Evolutionary conservation across 2,329 filamentous ascomycete species (phyloP).

Genomic region (Volutella citrinella): DNA sequence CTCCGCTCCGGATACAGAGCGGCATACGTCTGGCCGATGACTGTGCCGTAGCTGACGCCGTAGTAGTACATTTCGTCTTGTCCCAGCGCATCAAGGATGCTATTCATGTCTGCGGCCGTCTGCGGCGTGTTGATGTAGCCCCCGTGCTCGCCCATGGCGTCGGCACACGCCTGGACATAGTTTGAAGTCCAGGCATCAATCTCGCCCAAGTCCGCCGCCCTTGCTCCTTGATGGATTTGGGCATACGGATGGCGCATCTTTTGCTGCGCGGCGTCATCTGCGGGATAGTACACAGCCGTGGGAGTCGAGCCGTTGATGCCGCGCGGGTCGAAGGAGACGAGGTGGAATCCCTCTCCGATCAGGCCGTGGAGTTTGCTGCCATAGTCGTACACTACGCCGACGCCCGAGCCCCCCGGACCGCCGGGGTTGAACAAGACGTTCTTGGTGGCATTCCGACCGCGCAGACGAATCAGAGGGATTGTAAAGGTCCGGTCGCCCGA

Average conservation of each 20-base stretch:
- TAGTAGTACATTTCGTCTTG: slow-evolving; percentile 34
- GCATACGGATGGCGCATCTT: slow-evolving; percentile 20
- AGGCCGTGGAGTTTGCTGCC: slow-evolving; percentile 34
- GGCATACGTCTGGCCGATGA: slow-evolving; percentile 40
- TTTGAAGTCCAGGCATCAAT: slow-evolving; percentile 41
- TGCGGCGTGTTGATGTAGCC: slow-evolving; percentile 47
- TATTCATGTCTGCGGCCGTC: slow-evolving; percentile 50
- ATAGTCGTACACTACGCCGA: slow-evolving; percentile 31
- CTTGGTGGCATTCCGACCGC: slow-evolving; percentile 39
- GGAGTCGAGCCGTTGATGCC: slow-evolving; percentile 35
- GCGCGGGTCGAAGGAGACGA: slow-evolving; percentile 46
- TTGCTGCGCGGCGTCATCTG: slow-evolving; percentile 27
- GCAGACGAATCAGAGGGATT: slow-evolving; percentile 43
- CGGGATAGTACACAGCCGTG: slow-evolving; percentile 38
- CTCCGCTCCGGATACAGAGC: slow-evolving; percentile 34
- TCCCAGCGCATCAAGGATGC: slow-evolving; percentile 40
- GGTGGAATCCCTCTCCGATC: slow-evolving; percentile 42
- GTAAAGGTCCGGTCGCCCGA: slow-evolving; percentile 41
- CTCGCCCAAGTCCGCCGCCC: slow-evolving; percentile 36
- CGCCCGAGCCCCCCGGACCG: slow-evolving; percentile 44
- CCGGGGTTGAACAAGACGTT: slow-evolving; percentile 47
- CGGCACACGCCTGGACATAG: slow-evolving; percentile 38
- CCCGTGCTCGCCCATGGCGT: slow-evolving; percentile 43
- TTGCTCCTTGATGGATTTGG: slow-evolving; percentile 26
- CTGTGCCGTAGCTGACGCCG: slow-evolving; percentile 42